phyloP scores from a whole-genome alignment of 306 rosid genomes.

The Lagenaria siceraria region DNA sequence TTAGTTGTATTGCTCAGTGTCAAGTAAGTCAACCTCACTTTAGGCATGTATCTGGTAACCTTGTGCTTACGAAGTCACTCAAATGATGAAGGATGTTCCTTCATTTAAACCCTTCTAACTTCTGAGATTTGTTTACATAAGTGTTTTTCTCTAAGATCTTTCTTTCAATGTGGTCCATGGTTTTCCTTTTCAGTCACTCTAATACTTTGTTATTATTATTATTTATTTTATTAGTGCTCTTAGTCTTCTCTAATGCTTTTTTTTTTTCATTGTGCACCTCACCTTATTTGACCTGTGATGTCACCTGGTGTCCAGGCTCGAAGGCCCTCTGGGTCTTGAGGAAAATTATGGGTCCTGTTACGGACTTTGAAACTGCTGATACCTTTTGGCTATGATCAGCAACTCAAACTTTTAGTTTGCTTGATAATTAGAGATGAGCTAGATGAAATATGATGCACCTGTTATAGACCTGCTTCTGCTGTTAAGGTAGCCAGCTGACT shows the following conservation, averaged over 20 bases:
- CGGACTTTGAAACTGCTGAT: neutral
- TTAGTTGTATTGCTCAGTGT: neutral
- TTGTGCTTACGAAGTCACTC: neutral
- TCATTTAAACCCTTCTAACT: neutral
- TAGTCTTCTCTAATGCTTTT: neutral
- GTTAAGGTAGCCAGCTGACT: neutral
- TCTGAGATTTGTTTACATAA: neutral
- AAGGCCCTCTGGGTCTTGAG: neutral
- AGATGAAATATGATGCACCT: neutral
- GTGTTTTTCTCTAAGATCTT: neutral
- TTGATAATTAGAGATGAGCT: neutral
- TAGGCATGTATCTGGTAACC: neutral
- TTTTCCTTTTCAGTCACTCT: neutral
- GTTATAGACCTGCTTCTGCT: neutral
- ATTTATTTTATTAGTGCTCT: neutral
- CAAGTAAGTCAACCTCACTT: neutral
- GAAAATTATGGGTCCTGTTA: neutral
- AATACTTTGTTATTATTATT: neutral
- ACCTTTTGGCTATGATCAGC: neutral
- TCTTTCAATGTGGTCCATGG: neutral
- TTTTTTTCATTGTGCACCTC: neutral
- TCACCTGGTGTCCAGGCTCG: neutral
- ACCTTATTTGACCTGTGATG: neutral
- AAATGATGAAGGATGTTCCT: neutral
- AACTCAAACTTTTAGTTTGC: neutral